A percentile compares a stretch with the other conserved stretches of the same genome.
These are phyloP conservation scores for Coemansia furcata DNA, from an alignment of 192 early-diverging fungal genomes.

Conservation along the genomic window DNA sequence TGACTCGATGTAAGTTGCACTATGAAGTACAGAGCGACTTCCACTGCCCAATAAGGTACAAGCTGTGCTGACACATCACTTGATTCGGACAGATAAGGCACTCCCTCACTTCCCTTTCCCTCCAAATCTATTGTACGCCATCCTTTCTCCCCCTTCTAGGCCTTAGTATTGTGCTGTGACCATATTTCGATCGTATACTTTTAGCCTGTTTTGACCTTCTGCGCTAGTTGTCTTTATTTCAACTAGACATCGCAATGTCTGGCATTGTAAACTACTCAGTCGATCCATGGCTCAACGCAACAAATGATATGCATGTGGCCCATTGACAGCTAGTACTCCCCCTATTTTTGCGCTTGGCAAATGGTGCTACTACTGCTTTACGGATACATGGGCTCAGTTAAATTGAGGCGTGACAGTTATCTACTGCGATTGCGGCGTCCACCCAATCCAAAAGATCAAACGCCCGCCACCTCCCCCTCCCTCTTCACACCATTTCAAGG, in stretches of 20 bases:
- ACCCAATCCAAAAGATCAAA: background rate
- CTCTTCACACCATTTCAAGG: background rate
- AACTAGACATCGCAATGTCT: background rate
- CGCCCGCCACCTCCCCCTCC: background rate
- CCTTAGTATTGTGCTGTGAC: background rate
- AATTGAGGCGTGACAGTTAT: background rate
- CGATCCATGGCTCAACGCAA: background rate
- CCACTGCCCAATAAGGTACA: background rate
- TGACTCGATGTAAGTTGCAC: background rate
- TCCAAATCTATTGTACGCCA: background rate
- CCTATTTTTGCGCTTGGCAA: background rate
- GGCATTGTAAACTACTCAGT: background rate
- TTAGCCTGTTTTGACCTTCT: background rate
- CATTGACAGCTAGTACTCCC: background rate
- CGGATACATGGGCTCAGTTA: background rate
- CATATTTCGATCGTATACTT: background rate
- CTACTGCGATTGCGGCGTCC: background rate
- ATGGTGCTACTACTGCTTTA: background rate
- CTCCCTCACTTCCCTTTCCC: background rate
- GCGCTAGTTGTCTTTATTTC: background rate
- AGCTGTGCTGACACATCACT: background rate
- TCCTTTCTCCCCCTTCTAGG: background rate
- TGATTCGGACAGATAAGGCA: background rate
- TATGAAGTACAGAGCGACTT: too few relatives aligned
- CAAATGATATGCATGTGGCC: background rate